These are phyloP conservation scores for Babesia ovata DNA, from an alignment of 169 alveolate genomes.

Conservation along the genomic window DNA sequence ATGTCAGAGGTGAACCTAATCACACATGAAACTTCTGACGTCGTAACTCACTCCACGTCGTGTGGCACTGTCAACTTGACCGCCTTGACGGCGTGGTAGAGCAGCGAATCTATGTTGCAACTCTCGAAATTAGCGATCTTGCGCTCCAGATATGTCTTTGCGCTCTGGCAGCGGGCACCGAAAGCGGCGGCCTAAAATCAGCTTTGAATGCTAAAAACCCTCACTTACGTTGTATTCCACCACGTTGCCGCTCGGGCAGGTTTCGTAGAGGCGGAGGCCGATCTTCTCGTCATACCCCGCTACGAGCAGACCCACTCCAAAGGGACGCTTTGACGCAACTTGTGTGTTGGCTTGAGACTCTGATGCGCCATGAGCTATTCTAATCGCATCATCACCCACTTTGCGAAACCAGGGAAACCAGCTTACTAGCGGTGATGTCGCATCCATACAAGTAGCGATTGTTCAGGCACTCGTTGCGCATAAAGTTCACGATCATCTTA, in stretches of 20 bases:
- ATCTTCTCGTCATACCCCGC: constrained; percentile 90
- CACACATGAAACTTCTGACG: neutral
- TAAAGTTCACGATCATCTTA: constrained; percentile 77
- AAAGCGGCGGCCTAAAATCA: constrained; percentile 91
- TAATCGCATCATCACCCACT: constrained; percentile 63
- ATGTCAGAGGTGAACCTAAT: constrained; percentile 78
- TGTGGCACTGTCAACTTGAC: constrained; percentile 86
- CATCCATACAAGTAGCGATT: constrained; percentile 92
- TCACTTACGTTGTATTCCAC: constrained; percentile 88
- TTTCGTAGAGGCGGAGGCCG: constrained; percentile 93
- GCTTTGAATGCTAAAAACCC: neutral
- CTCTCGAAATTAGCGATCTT: constrained; percentile 85
- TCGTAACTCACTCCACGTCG: constrained; percentile 82
- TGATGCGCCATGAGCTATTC: constrained; percentile 16
- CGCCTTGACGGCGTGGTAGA: constrained; percentile 89
- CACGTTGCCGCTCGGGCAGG: constrained; percentile 95
- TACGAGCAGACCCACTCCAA: constrained; percentile 96
- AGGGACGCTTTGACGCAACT: constrained; percentile 94
- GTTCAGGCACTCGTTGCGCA: constrained; percentile 92
- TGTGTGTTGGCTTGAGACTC: constrained; percentile 95
- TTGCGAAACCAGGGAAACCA: constrained; percentile 91
- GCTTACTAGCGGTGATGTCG: constrained; percentile 89
- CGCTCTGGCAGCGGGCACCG: constrained; percentile 96
- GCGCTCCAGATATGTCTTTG: constrained; percentile 96
- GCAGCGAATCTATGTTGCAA: constrained; percentile 77